Conservation (phyloP, 2,329 filamentous ascomycete genomes). For the Cytospora paraplurivora region DNA sequence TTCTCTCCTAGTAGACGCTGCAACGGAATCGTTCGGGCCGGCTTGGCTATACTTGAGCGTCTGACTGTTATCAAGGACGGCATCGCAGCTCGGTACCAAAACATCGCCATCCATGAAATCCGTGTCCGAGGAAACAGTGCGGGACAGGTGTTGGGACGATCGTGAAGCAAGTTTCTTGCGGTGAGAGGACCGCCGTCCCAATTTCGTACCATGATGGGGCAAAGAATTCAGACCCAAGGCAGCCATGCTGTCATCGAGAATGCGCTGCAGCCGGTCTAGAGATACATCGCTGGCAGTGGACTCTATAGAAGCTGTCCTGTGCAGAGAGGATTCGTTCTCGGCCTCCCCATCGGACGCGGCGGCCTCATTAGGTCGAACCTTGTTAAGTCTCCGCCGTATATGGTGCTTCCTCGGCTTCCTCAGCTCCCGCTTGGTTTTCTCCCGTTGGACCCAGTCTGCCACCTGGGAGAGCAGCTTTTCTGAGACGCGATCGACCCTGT, state of each 20-base stretch:
- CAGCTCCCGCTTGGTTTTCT: constrained; percentile 67
- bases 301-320: constrained; percentile 57
- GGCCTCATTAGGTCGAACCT: constrained; percentile 39
- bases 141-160: constrained; percentile 44
- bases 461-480: constrained; percentile 72
- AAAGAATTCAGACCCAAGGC: constrained; percentile 52
- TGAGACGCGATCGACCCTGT: constrained; percentile 41
- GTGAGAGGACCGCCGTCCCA: constrained; percentile 46
- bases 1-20: constrained; percentile 48
- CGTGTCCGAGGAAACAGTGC: constrained; percentile 74
- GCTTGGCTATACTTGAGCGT: constrained; percentile 70
- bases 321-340: constrained; percentile 30
- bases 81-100: constrained; percentile 83
- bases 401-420: constrained; percentile 52
- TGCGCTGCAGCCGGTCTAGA: constrained; percentile 78
- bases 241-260: constrained; percentile 69
- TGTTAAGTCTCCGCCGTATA: constrained; percentile 44
- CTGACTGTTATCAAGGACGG: constrained; percentile 84
- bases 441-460: constrained; percentile 79
- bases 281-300: constrained; percentile 72
- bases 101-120: constrained; percentile 81
- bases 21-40: constrained; percentile 44
- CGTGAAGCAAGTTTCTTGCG: constrained; percentile 44
- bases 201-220: constrained; percentile 47
- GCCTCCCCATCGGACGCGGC: constrained; percentile 28